Conservation (phyloP, 2,329 filamentous ascomycete genomes). For the Leptographium procerum region DNA sequence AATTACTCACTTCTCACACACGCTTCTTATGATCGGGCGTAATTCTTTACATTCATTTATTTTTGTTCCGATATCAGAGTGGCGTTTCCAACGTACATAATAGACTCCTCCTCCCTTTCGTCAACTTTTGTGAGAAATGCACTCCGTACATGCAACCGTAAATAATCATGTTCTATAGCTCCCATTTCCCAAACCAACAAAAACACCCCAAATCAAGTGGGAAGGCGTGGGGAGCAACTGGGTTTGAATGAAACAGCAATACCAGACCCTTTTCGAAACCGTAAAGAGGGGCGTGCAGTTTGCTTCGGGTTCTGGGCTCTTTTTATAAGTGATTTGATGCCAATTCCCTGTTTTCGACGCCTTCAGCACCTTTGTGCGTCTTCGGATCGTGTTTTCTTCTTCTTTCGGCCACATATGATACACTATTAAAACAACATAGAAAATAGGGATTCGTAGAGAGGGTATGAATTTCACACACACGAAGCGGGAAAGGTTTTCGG, state of each 20-base stretch:
- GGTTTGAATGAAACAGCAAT: background rate
- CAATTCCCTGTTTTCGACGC: no score
- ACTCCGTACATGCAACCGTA: constrained; percentile 3
- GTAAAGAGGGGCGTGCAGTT: background rate
- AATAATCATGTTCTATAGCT: background rate
- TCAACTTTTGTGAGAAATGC: background rate
- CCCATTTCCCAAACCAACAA: background rate
- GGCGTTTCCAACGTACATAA: constrained; percentile 1
- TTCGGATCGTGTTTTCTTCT: background rate
- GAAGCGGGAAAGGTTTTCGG: background rate
- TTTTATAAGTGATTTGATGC: no score
- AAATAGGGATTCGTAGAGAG: background rate
- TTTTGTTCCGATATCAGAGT: background rate
- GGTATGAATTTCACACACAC: background rate
- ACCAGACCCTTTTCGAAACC: background rate
- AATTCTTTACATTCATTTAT: constrained; percentile 1
- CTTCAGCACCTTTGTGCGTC: background rate
- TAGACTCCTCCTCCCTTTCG: background rate
- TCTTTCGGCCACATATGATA: background rate
- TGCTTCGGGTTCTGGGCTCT: background rate
- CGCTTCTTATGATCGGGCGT: background rate
- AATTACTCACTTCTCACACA: background rate
- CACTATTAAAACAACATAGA: background rate
- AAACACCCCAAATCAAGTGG: background rate
- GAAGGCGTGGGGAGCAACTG: background rate